Percentiles rank a stretch among this genome's conserved stretches.
phyloP scores from a whole-genome alignment of 345 rosid genomes.

The Eucalyptus microcorys region DNA sequence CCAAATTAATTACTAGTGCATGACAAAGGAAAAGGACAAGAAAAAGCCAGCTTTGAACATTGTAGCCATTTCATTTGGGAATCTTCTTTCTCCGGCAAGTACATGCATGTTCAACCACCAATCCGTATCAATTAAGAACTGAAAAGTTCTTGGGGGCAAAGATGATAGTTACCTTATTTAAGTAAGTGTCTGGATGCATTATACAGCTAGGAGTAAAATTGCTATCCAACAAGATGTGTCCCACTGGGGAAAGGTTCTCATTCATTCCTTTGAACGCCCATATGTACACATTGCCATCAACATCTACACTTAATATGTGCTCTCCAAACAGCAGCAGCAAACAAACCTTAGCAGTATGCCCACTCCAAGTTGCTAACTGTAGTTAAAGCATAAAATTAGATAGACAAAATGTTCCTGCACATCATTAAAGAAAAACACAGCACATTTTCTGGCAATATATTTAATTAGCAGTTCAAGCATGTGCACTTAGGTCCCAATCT shows the following conservation, averaged over 20 bases:
- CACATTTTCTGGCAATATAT: neutral
- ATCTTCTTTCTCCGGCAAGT: neutral
- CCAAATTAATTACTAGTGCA: neutral
- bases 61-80: neutral
- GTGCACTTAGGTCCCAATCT: neutral
- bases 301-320: constrained; percentile 63
- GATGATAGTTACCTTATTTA: constrained; percentile 57
- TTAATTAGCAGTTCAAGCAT: neutral
- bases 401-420: neutral
- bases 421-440: neutral
- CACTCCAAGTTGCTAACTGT: constrained; percentile 82
- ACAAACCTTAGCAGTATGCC: constrained; percentile 72
- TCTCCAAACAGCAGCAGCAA: constrained; percentile 73
- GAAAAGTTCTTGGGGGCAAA: neutral
- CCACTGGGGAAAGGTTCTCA: constrained; percentile 46
- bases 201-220: constrained; percentile 65
- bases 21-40: neutral
- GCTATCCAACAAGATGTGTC: constrained; percentile 40
- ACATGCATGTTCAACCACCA: neutral
- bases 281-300: constrained; percentile 55
- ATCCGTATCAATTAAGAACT: neutral
- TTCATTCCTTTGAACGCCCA: constrained; percentile 82
- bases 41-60: neutral
- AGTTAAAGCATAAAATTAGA: neutral
- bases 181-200: constrained; percentile 90